Conservation (phyloP, 768 basidiomycete species). For the Panaeolus cyanescens region DNA sequence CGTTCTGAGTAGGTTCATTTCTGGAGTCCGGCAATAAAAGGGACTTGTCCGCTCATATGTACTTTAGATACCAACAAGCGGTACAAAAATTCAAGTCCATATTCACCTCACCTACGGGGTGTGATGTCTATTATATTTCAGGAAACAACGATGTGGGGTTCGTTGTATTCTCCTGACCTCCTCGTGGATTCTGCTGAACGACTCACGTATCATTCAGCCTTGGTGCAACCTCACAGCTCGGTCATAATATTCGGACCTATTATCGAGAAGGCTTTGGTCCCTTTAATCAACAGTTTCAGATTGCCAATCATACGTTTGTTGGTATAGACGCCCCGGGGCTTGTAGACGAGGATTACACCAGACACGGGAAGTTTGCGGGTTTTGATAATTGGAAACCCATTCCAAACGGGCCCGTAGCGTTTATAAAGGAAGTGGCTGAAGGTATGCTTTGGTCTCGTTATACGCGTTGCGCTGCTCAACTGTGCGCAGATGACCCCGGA, state of each 20-base stretch:
- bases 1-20: constrained; percentile 39
- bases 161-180: constrained; percentile 16
- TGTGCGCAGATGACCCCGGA: constrained; percentile 28
- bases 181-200: not conserved
- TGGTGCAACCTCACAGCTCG: constrained; percentile 51
- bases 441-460: constrained; percentile 31
- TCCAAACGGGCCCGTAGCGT: constrained; percentile 57
- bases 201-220: constrained; percentile 39
- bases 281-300: constrained; percentile 58
- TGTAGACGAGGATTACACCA: constrained; percentile 79
- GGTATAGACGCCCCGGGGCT: constrained; percentile 77
- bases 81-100: constrained; percentile 61
- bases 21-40: not conserved
- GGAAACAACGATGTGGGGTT: constrained; percentile 85
- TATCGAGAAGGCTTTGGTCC: constrained; percentile 69
- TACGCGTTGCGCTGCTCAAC: not conserved
- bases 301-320: constrained; percentile 75
- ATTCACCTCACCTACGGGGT: constrained; percentile 45
- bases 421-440: constrained; percentile 48
- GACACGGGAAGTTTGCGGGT: constrained; percentile 46
- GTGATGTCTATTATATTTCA: constrained; percentile 59
- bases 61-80: constrained; percentile 61
- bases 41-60: not conserved
- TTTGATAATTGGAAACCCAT: constrained; percentile 61
- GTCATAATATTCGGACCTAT: constrained; percentile 54